Conservation (phyloP, 129 eudicot species). For the Flaveria bidentis region DNA sequence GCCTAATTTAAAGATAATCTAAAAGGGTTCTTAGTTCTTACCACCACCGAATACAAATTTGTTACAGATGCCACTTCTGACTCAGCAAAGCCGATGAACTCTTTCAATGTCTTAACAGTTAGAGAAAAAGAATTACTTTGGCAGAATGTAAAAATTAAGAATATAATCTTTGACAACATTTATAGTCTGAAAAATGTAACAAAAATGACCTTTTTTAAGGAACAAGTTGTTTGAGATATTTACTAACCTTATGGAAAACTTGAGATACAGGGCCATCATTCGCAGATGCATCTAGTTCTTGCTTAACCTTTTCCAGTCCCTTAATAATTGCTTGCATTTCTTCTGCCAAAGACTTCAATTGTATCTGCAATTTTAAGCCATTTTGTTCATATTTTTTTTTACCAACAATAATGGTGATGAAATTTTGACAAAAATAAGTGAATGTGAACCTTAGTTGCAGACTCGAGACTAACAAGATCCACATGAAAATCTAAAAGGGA, state of each 20-base stretch:
- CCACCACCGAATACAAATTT: slow-evolving; percentile 78
- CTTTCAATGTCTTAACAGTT: slow-evolving; percentile 61
- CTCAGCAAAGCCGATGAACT: slow-evolving; percentile 72
- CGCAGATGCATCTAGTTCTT: slow-evolving; percentile 80
- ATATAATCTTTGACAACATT: not conserved
- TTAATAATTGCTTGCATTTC: slow-evolving; percentile 98
- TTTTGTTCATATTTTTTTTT: slow-evolving; percentile 21
- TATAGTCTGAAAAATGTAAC: not conserved
- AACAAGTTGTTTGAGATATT: slow-evolving; percentile 14
- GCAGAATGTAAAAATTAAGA: not conserved
- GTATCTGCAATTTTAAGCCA: slow-evolving; percentile 59
- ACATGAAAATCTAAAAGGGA: slow-evolving; percentile 77
- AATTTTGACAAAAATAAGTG: not conserved
- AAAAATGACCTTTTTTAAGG: not conserved
- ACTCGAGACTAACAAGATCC: slow-evolving; percentile 82
- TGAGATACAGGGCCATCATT: slow-evolving; percentile 97
- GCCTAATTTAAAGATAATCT: slow-evolving; percentile 6
- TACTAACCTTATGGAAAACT: slow-evolving; percentile 65
- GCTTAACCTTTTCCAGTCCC: slow-evolving; percentile 91
- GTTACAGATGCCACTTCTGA: slow-evolving; percentile 76
- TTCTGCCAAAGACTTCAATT: slow-evolving; percentile 94
- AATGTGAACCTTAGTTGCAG: slow-evolving; percentile 77
- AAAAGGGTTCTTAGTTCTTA: slow-evolving; percentile 38
- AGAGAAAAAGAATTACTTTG: slow-evolving; percentile 8
- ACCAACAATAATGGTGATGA: not conserved